Evolutionary conservation across 2,329 filamentous ascomycete species (phyloP).

Genomic region (Calonectria pseudoturangicola): DNA sequence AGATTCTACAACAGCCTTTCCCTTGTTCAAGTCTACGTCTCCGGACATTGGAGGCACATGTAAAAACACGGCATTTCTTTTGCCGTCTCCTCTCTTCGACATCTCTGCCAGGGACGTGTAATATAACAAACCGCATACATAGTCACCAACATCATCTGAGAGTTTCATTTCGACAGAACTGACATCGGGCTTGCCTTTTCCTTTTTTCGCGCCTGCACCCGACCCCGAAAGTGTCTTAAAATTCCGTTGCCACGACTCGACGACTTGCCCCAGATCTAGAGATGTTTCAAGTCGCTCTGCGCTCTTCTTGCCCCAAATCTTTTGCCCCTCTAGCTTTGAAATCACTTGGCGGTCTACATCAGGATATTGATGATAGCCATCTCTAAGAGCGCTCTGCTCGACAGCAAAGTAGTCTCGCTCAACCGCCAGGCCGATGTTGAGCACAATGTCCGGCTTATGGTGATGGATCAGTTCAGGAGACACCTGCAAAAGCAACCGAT

Average conservation of each 20-base stretch:
- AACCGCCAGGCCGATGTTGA: slow-evolving; percentile 23
- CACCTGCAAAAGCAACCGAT: slow-evolving; percentile 7
- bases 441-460: slow-evolving; percentile 16
- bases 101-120: slow-evolving; percentile 22
- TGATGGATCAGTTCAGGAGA: slow-evolving; percentile 16
- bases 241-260: slow-evolving; percentile 15
- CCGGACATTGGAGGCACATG: slow-evolving; percentile 11
- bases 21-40: slow-evolving; percentile 10
- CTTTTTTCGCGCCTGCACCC: neutral
- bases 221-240: neutral
- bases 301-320: slow-evolving; percentile 31
- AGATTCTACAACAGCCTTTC: slow-evolving; percentile 1
- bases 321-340: slow-evolving; percentile 27
- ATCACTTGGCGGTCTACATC: slow-evolving; percentile 29
- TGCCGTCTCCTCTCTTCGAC: neutral
- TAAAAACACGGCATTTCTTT: slow-evolving; percentile 17
- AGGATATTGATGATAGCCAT: slow-evolving; percentile 32
- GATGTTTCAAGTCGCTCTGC: slow-evolving; percentile 25
- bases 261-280: slow-evolving; percentile 18
- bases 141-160: slow-evolving; percentile 29
- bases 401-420: slow-evolving; percentile 28
- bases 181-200: neutral
- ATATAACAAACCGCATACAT: slow-evolving; percentile 28
- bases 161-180: slow-evolving; percentile 2
- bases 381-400: slow-evolving; percentile 12